Evolutionary conservation across 257 asterid genomes (phyloP).

Genomic region (Mitragyna speciosa): DNA sequence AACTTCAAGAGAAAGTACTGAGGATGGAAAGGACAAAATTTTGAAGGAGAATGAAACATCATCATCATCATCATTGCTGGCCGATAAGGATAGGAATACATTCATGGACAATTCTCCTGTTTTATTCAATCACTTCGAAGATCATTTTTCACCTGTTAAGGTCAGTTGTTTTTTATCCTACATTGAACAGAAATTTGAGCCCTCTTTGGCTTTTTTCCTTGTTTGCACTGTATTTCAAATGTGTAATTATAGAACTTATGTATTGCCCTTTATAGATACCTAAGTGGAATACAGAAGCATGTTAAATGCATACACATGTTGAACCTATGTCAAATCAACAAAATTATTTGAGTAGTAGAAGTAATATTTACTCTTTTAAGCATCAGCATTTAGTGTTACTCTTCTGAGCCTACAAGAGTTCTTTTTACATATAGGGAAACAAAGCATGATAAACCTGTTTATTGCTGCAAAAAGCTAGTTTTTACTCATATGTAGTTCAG

Average conservation of each 20-base stretch:
- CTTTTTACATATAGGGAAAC: not conserved
- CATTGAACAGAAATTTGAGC: not conserved
- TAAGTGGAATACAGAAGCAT: not conserved
- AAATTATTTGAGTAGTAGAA: not conserved
- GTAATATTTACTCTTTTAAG: not conserved
- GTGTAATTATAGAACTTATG: not conserved
- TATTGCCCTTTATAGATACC: not conserved
- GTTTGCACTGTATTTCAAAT: not conserved
- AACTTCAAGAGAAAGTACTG: constrained; percentile 33
- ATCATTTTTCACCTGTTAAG: constrained; percentile 58
- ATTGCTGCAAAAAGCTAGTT: not conserved
- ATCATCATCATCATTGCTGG: constrained; percentile 29
- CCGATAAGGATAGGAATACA: constrained; percentile 26
- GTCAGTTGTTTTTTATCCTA: constrained; percentile 29
- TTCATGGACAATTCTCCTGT: constrained; percentile 30
- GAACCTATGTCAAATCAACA: not conserved
- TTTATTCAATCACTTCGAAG: constrained; percentile 50
- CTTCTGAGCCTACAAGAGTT: not conserved
- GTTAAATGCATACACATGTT: not conserved
- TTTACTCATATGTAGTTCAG: too few relatives aligned
- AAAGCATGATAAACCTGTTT: not conserved
- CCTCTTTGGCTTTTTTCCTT: not conserved
- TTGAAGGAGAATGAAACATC: constrained; percentile 33
- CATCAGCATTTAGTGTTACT: not conserved
- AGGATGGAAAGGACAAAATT: constrained; percentile 30